phyloP scores from a whole-genome alignment of 129 eudicot genomes.

The Gnaphalium uliginosum region DNA sequence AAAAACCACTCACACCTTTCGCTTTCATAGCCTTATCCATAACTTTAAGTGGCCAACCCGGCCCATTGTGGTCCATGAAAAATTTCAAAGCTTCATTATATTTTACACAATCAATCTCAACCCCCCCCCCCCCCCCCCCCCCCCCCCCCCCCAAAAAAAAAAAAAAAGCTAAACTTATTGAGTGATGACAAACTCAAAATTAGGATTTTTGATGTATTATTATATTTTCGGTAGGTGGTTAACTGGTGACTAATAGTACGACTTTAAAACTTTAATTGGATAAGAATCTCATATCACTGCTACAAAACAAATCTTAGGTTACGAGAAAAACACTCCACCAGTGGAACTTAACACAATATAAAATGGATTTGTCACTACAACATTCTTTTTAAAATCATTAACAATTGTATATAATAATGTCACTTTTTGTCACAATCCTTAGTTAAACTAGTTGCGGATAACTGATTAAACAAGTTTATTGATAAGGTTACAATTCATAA shows the following conservation, averaged over 20 bases:
- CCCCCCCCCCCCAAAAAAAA: no score
- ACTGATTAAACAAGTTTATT: not conserved
- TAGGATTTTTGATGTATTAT: no score
- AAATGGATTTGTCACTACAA: not conserved
- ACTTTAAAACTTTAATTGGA: no score
- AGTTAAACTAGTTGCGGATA: not conserved
- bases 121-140: no score
- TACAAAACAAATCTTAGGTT: no score
- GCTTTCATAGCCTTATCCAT: not conserved
- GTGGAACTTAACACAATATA: no score
- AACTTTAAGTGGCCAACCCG: not conserved
- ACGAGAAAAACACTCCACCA: no score
- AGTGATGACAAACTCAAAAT: no score
- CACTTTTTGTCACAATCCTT: not conserved
- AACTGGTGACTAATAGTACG: no score
- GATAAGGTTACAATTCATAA: not conserved
- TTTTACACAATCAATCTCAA: not conserved
- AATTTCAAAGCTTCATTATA: not conserved
- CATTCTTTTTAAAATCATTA: not conserved
- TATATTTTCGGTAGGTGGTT: no score
- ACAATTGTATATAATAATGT: not conserved
- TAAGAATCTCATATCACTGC: no score
- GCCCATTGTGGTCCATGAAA: not conserved
- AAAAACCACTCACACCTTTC: not conserved
- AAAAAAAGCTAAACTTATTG: no score